Percentiles rank a stretch among this genome's conserved stretches.
Evolutionary conservation across 169 alveolate genomes (phyloP).

Genomic region (Pseudocohnilembus persalinus): DNA sequence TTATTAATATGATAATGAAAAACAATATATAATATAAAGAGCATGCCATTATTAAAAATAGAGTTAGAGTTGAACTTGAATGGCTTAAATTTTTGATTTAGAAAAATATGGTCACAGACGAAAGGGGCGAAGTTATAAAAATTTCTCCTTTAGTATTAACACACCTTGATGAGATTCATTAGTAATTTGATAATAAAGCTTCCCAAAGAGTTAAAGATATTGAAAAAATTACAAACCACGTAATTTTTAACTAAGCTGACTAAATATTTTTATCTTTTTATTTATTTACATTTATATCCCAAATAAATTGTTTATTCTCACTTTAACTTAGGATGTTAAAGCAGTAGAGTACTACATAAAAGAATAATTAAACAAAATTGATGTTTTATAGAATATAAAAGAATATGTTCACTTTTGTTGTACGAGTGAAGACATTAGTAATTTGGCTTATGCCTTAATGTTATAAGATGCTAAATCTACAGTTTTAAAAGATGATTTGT

Average conservation of each 20-base stretch:
- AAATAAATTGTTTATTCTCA: too few relatives aligned
- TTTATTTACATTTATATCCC: neutral
- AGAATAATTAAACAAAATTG: constrained; percentile 63
- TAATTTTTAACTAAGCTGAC: too few relatives aligned
- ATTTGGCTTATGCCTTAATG: constrained; percentile 89
- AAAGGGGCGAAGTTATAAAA: constrained; percentile 22
- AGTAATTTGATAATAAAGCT: constrained; percentile 66
- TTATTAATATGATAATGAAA: neutral
- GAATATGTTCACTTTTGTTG: constrained; percentile 91
- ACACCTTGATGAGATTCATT: constrained; percentile 36
- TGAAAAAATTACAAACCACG: constrained; percentile 88
- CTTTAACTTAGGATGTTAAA: constrained; percentile 92
- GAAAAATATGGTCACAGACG: constrained; percentile 63
- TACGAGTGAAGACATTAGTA: constrained; percentile 96
- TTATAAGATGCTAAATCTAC: constrained; percentile 73
- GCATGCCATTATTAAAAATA: constrained; percentile 10
- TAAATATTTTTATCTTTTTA: neutral
- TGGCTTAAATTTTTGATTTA: constrained; percentile 86
- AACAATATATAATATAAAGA: neutral
- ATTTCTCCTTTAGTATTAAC: constrained; percentile 43
- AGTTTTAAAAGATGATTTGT: constrained; percentile 69
- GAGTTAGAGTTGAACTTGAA: constrained; percentile 89
- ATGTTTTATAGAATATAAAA: constrained; percentile 54
- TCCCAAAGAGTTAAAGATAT: constrained; percentile 78
- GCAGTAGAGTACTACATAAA: constrained; percentile 93